Conservation (phyloP, 208 protist species). For the Borovskyia barvae region DNA sequence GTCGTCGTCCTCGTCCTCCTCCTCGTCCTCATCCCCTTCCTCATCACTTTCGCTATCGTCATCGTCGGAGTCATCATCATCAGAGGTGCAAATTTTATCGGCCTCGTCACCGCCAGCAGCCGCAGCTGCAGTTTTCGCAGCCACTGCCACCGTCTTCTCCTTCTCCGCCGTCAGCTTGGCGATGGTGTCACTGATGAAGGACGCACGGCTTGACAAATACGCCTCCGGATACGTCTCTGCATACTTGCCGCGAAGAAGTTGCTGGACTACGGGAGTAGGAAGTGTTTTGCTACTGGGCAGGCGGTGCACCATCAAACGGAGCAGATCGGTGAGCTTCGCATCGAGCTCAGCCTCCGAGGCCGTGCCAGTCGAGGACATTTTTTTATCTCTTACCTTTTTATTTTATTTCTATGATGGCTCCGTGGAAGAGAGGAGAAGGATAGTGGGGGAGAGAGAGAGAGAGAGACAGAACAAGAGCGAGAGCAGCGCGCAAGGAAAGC, state of each 20-base stretch:
- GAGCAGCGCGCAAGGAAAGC: too few relatives aligned
- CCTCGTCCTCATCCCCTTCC: slow-evolving; percentile 31
- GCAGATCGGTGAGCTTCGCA: slow-evolving; percentile 53
- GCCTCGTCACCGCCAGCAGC: slow-evolving; percentile 10
- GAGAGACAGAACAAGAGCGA: too few relatives aligned
- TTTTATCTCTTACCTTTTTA: too few relatives aligned
- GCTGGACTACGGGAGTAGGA: slow-evolving; percentile 56
- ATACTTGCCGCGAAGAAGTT: slow-evolving; percentile 73
- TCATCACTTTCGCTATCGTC: slow-evolving; percentile 34
- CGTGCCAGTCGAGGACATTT: too few relatives aligned
- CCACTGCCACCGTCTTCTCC: slow-evolving; percentile 7
- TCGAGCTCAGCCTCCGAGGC: slow-evolving; percentile 50
- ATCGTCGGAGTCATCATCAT: slow-evolving; percentile 27
- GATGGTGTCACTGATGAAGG: slow-evolving; percentile 53
- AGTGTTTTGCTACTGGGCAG: slow-evolving; percentile 76
- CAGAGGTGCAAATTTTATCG: slow-evolving; percentile 13
- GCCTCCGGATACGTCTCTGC: slow-evolving; percentile 45
- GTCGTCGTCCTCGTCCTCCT: slow-evolving; percentile 32
- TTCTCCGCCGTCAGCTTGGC: slow-evolving; percentile 32
- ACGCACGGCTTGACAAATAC: slow-evolving; percentile 41
- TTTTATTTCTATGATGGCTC: too few relatives aligned
- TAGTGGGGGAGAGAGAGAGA: too few relatives aligned
- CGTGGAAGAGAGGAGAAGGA: too few relatives aligned
- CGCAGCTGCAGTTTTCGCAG: background rate
- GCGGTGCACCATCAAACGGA: slow-evolving; percentile 62